Evolutionary conservation across 2,329 filamentous ascomycete genomes (phyloP).

Genomic region (Aspergillus fischeri): DNA sequence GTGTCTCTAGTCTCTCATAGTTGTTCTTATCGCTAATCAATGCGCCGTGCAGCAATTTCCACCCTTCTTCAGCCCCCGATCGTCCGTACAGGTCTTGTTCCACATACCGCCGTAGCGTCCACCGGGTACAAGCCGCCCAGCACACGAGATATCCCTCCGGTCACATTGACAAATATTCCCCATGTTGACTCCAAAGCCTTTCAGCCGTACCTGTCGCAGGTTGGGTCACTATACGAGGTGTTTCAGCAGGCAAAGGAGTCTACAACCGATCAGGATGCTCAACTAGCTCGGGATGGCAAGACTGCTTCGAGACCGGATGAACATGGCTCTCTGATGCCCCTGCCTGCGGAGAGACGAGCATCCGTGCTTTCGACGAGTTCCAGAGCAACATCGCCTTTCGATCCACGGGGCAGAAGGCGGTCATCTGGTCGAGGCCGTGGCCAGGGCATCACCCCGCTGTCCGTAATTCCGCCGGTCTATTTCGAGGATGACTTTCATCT

Average conservation of each 20-base stretch:
- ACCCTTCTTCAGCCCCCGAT: slow-evolving; percentile 90
- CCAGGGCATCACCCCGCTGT: slow-evolving; percentile 77
- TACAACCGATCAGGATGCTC: slow-evolving; percentile 58
- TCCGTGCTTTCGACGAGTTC: slow-evolving; percentile 42
- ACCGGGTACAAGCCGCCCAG: slow-evolving; percentile 78
- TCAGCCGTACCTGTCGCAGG: slow-evolving; percentile 75
- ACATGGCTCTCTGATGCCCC: slow-evolving; percentile 46
- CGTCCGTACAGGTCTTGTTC: slow-evolving; percentile 77
- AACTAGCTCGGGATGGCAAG: slow-evolving; percentile 44
- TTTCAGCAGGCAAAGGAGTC: slow-evolving; percentile 78
- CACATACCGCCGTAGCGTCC: slow-evolving; percentile 66
- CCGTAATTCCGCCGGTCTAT: slow-evolving; percentile 88
- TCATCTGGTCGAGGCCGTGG: slow-evolving; percentile 52
- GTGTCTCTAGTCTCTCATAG: background rate
- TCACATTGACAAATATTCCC: slow-evolving; percentile 82
- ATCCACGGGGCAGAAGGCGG: slow-evolving; percentile 46
- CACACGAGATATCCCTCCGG: slow-evolving; percentile 84
- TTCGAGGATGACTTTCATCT: slow-evolving; percentile 94
- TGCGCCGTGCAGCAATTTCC: slow-evolving; percentile 65
- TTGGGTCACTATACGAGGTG: slow-evolving; percentile 83
- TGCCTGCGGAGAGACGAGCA: slow-evolving; percentile 39
- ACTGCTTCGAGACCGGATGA: slow-evolving; percentile 45
- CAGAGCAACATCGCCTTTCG: slow-evolving; percentile 44
- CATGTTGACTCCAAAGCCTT: slow-evolving; percentile 78
- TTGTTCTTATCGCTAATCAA: slow-evolving; percentile 8